Evolutionary conservation across 164 flowering plant species (phyloP), one percentile per base, ranked within the genome.

Genomic region (Sedum album): DNA sequence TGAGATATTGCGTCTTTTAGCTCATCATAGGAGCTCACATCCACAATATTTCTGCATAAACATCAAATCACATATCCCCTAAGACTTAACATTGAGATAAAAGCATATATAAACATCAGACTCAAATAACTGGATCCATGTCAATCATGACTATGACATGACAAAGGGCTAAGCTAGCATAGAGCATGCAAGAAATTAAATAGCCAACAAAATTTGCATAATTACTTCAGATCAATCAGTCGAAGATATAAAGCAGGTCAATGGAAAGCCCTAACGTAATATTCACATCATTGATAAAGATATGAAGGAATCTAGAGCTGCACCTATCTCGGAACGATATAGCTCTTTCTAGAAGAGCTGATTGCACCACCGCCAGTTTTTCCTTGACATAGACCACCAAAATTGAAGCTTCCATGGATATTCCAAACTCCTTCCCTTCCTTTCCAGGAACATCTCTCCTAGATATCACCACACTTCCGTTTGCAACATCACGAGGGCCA

Each of bases 361-460:
- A 78, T 71, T 94, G 99, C 72, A 94, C 83, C 74, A 85, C 96
- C 25, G 82, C 88, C 86, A 94, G 78, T 76, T 78, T 86, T 60
- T 82, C 88, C 69, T 83, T 88, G 36, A 91, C 82, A 71, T 82
- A 83, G 46, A 85, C 73, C 42, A 72, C 82, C 75, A 91, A 78
- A 69, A 51, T 71, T 17, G 89, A 77, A 74, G 95, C 76, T 67
- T 91, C 93, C 89, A 85, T 85, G 5, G 96, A 87, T 44, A 91
- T 76, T 46, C 97, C 97, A 81, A 89, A 93, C 61, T 79, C 88
- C 76, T 89, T 94, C 42, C 96, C 99, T 78, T 83, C 86, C 81
- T 94, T 94, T 70, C 96, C 97, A 42, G 97, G 97, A 70, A 91
- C 64, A 79, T 94, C 97, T 82, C 98, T 85, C 81, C 97, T 84